Evolutionary conservation across 306 rosid genomes (phyloP).

Genomic region (Citrullus colocynthis): DNA sequence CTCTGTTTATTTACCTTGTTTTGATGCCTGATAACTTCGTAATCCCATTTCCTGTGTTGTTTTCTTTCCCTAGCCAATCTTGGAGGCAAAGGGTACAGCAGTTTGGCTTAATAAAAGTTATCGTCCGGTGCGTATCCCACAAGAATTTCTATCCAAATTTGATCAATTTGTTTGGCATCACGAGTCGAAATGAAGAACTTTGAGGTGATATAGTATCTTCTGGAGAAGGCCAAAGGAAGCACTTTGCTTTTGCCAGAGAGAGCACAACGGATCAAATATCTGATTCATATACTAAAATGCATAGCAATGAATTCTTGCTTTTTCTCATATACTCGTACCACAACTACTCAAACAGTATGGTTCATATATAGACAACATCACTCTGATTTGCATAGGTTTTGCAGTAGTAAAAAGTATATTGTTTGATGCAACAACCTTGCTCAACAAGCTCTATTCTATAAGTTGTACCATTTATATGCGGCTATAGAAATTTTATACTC

Average conservation of each 20-base stretch:
- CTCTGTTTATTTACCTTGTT: background rate
- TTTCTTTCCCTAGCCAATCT: conserved; percentile 40
- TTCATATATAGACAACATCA: background rate
- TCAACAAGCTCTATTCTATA: background rate
- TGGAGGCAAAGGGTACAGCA: conserved; percentile 74
- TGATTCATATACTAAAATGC: background rate
- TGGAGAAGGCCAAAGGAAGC: background rate
- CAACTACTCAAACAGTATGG: background rate
- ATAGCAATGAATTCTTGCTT: background rate
- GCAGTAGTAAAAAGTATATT: background rate
- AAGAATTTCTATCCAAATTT: conserved; percentile 50
- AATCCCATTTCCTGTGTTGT: background rate
- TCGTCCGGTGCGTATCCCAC: conserved; percentile 63
- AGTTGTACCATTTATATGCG: background rate
- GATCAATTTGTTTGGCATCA: conserved; percentile 30
- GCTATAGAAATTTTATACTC: too few species aligned
- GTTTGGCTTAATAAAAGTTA: conserved; percentile 78
- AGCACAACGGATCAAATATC: background rate
- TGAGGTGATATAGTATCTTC: background rate
- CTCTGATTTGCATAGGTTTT: background rate
- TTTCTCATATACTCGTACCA: background rate
- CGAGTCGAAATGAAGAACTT: conserved; percentile 21
- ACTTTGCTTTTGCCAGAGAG: background rate
- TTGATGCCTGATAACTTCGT: conserved; percentile 7
- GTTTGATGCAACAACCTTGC: background rate